These are phyloP conservation scores for Dimargaris verticillata DNA, from an alignment of 192 early-diverging fungal genomes.

Conservation along the genomic window DNA sequence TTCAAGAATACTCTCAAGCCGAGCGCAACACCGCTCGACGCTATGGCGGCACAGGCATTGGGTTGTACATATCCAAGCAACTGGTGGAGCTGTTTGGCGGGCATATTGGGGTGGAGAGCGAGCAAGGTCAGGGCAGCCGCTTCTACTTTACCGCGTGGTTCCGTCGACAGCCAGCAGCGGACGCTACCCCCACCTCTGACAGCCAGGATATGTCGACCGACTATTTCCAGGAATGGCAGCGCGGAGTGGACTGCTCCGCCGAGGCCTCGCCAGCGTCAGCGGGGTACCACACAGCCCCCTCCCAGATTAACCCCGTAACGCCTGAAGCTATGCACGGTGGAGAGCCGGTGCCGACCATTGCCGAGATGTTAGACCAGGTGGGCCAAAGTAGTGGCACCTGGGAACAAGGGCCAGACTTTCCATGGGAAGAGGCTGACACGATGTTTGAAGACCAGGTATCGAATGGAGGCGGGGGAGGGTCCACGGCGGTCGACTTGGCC, in stretches of 20 bases:
- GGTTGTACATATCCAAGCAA: conserved; percentile 65
- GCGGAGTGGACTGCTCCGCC: neutral
- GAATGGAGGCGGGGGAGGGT: too few species aligned
- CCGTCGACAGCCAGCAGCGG: conserved; percentile 14
- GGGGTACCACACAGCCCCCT: too few species aligned
- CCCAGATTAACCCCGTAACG: too few species aligned
- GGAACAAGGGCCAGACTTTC: too few species aligned
- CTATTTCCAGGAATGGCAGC: conserved; percentile 2
- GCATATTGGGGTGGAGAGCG: conserved; percentile 57
- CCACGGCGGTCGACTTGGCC: too few species aligned
- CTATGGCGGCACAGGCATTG: conserved; percentile 77
- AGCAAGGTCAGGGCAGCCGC: conserved; percentile 51
- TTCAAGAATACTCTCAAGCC: conserved; percentile 70
- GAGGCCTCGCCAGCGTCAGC: too few species aligned
- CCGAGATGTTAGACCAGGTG: too few species aligned
- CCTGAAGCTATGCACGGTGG: too few species aligned
- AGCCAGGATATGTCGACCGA: neutral
- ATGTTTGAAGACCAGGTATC: too few species aligned
- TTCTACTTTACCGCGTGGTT: conserved; percentile 62
- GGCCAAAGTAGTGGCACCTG: too few species aligned
- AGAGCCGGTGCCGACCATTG: too few species aligned
- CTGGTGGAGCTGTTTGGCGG: conserved; percentile 65
- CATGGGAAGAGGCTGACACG: too few species aligned
- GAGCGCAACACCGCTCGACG: conserved; percentile 66
- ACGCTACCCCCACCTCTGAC: neutral